Conservation (phyloP, 1,284 basidiomycete species). For the Rhodotorula sp. region DNA sequence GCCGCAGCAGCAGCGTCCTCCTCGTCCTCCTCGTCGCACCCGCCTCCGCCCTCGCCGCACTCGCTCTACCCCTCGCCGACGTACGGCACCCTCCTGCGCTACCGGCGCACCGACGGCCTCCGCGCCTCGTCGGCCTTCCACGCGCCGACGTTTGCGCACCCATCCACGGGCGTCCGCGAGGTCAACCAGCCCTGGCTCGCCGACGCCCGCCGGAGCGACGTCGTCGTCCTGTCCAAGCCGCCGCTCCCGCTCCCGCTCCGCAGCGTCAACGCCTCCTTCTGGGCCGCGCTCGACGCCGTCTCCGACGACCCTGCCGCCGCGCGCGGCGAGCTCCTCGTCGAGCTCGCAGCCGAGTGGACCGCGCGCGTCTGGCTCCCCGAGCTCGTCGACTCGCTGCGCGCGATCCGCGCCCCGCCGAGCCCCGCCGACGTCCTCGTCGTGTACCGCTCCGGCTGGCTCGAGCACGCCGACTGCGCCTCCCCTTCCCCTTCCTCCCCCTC, state of each 20-base stretch:
- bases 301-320: neutral
- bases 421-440: conserved; percentile 42
- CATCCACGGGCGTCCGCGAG: conserved; percentile 44
- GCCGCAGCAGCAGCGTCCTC: no score
- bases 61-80: conserved; percentile 6
- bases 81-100: conserved; percentile 46
- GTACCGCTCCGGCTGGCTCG: conserved; percentile 46
- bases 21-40: neutral
- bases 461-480: conserved; percentile 41
- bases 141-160: conserved; percentile 38
- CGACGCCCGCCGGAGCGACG: conserved; percentile 43
- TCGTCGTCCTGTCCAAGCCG: conserved; percentile 45
- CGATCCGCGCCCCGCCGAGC: conserved; percentile 32
- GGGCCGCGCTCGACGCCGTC: conserved; percentile 39
- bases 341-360: conserved; percentile 23
- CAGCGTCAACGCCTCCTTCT: conserved; percentile 22
- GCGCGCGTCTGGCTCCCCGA: conserved; percentile 46
- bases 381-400: conserved; percentile 42
- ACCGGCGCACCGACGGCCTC: conserved; percentile 46
- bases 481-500: neutral
- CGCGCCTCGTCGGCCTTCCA: conserved; percentile 23
- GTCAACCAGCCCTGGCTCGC: conserved; percentile 46
- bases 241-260: conserved; percentile 43
- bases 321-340: neutral
- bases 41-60: neutral